Evolutionary conservation across 345 rosid genomes (phyloP).

Genomic region (Fremontodendron californicum): DNA sequence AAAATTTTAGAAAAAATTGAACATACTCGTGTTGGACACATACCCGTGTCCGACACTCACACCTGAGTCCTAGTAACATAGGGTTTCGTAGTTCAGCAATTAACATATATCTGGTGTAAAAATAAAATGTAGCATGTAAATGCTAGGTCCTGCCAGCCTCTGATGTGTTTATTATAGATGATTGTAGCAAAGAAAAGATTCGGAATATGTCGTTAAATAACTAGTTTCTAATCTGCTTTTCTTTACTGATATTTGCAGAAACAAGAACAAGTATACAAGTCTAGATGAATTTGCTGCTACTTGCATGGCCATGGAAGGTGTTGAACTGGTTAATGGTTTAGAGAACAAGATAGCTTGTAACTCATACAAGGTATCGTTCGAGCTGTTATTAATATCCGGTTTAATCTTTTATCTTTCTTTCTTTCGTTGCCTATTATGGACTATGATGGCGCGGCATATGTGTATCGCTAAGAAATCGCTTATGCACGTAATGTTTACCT

Average conservation of each 20-base stretch:
- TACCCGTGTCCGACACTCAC: too few relatives aligned
- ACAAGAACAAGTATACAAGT: constrained; percentile 55
- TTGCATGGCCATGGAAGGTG: constrained; percentile 72
- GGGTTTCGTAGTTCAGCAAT: background rate
- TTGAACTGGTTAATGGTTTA: constrained; percentile 73
- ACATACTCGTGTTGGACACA: too few relatives aligned
- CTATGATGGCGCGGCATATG: background rate
- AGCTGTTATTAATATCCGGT: background rate
- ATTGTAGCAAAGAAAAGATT: background rate
- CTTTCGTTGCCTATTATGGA: background rate
- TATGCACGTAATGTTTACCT: background rate
- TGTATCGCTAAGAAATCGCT: background rate
- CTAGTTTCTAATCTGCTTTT: background rate
- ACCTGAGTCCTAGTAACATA: too few relatives aligned
- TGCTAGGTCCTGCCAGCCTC: background rate
- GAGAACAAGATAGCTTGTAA: constrained; percentile 89
- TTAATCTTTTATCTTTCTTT: background rate
- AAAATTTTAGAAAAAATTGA: too few relatives aligned
- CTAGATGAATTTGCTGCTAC: constrained; percentile 67
- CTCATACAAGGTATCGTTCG: constrained; percentile 64
- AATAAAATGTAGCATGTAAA: background rate
- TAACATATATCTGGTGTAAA: background rate
- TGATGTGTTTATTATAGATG: background rate
- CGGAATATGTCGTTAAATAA: background rate
- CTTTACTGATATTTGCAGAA: constrained; percentile 46